A percentile compares a stretch with the other conserved stretches of the same genome.
Evolutionary conservation across 768 basidiomycete species (phyloP).

Genomic region (Steccherinum ochraceum): DNA sequence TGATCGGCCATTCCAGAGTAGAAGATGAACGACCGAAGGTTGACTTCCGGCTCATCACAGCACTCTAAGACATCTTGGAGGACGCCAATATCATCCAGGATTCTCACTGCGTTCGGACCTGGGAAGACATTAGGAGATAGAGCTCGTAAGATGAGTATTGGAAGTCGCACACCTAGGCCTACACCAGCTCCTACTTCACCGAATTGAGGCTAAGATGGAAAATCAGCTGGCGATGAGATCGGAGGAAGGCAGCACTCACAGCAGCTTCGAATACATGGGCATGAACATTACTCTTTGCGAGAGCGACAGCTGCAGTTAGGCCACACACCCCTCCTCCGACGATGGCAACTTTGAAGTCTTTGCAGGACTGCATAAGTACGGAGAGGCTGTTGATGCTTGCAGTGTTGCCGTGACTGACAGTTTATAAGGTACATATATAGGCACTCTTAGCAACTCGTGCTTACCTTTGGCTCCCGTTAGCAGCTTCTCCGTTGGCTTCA

Average conservation of each 20-base stretch:
- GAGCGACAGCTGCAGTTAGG: constrained; percentile 2
- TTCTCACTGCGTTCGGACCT: constrained; percentile 2
- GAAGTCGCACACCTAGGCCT: constrained; percentile 9
- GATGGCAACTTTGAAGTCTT: not conserved
- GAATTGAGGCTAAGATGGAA: constrained; percentile 1
- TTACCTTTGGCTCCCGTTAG: too few relatives aligned
- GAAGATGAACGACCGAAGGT: constrained; percentile 2
- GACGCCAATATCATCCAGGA: constrained; percentile 3
- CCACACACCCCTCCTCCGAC: constrained; percentile 7
- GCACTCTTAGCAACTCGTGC: too few relatives aligned
- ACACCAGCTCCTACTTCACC: constrained; percentile 10
- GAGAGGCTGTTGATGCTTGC: too few relatives aligned
- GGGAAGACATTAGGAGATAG: not conserved
- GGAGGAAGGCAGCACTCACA: too few relatives aligned
- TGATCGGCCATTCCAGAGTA: constrained; percentile 2
- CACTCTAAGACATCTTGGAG: constrained; percentile 4
- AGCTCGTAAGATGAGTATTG: too few relatives aligned
- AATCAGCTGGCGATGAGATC: too few relatives aligned
- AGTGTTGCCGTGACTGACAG: too few relatives aligned
- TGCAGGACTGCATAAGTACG: too few relatives aligned
- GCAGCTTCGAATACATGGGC: constrained; percentile 4
- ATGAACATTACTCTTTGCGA: not conserved
- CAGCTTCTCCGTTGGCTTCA: too few relatives aligned
- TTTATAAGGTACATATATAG: too few relatives aligned
- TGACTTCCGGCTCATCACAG: not conserved